Percentiles rank a stretch among this genome's conserved stretches.
Conservation (phyloP, 1,139 yeast genomes). For the Taphrina flavorubra region DNA sequence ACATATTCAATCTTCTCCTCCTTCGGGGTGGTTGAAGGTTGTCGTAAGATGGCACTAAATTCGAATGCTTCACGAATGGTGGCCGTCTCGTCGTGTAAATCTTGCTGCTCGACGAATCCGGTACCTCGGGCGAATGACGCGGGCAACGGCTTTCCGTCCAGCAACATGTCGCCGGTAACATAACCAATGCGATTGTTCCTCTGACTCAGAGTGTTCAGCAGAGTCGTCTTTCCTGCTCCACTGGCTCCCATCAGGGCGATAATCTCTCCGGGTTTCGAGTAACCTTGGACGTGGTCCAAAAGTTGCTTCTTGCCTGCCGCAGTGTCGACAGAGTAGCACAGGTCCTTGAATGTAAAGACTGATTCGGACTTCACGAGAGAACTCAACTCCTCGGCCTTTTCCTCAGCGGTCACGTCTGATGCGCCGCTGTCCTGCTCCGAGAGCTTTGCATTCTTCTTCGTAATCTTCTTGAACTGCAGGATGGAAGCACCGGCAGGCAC, state of each 20-base stretch:
- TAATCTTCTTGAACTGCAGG: conserved; percentile 38
- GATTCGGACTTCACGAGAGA: conserved; percentile 41
- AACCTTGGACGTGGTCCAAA: conserved; percentile 65
- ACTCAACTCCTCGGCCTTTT: conserved; percentile 30
- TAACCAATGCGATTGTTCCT: conserved; percentile 75
- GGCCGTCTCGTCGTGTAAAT: conserved; percentile 70
- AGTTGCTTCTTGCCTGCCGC: conserved; percentile 55
- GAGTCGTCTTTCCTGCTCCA: conserved; percentile 85
- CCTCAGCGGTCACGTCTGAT: conserved; percentile 33
- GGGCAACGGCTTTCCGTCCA: conserved; percentile 72
- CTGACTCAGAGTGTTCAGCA: conserved; percentile 71
- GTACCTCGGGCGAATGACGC: conserved; percentile 78
- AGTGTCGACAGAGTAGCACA: conserved; percentile 54
- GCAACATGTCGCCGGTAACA: conserved; percentile 75
- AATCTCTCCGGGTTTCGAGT: conserved; percentile 69
- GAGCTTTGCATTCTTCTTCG: conserved; percentile 26
- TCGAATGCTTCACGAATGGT: conserved; percentile 79
- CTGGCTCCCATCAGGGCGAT: conserved; percentile 84
- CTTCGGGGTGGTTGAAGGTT: conserved; percentile 61
- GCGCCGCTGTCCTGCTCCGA: conserved; percentile 3
- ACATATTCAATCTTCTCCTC: conserved; percentile 72
- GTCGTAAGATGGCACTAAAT: conserved; percentile 76
- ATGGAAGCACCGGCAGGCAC: conserved; percentile 35
- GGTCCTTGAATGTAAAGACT: conserved; percentile 56
- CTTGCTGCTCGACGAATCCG: conserved; percentile 85